Base-by-base conservation (phyloP, 495 filamentous ascomycete species). In the Melanomma pulvis-pyrius region DNA sequence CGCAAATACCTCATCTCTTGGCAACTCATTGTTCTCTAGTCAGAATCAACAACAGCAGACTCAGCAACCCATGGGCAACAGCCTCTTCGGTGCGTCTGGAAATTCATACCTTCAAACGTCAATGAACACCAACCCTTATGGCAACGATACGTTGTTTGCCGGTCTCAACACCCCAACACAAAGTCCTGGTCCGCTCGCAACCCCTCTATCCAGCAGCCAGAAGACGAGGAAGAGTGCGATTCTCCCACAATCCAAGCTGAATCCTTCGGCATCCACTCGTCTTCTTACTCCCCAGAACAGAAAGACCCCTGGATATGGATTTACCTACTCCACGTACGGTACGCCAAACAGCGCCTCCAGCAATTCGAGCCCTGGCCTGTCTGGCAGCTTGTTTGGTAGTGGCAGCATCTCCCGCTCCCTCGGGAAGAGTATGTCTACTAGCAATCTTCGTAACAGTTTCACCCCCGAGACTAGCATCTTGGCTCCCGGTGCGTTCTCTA, bases 321-420 rank as follows among this genome's bases (percentile, higher is more conserved):
- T 96, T 76, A 90, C 88, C 7, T 96, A 96, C 75, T 96, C 91
- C 59, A 91, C 86, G 26, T 96, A 94, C 71, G 90, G 89, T 26
- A 92, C 89, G 9, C 92, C 92, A 2, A 83, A 84, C 36, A 93
- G 88, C 75, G 83, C 84, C 15, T 83, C 82, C 19, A 89, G 88
- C 73, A 79, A 80, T 9, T 73, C 82, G n/a, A 88, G 85, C 76
- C 91, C 91, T 34, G 83, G 84, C 2, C 79, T 88, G 32, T 83
- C 85, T 51, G 84, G 82, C 73, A 89, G 87, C 67, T 77, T 93
- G 15, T 73, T 92, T n/a, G 83, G 83, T n/a, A 57, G 54, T 29
- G 83, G 87, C 29, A 89, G 82, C 69, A 73, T 88, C 41, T 75
- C 80, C 44, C 80, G 83, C 39, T 76, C 78, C 19, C 76, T 89